Percentiles rank a stretch among this genome's conserved stretches.
These are phyloP conservation scores for Hibiscus mutabilis DNA, from an alignment of 345 rosid genomes.

Conservation along the genomic window DNA sequence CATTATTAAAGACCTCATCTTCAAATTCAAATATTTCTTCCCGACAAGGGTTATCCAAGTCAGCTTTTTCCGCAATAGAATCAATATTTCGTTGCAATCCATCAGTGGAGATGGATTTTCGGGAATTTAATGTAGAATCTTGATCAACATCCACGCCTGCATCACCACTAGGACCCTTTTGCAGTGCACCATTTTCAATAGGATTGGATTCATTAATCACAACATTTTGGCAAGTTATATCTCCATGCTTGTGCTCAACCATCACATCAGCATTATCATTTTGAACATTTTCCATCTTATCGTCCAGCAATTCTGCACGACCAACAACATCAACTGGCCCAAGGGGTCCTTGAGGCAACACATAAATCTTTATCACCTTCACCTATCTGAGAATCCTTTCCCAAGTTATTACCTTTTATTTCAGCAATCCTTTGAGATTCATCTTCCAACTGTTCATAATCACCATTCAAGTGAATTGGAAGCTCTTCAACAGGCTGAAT, in stretches of 20 bases:
- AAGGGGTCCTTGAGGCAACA: slow-evolving; percentile 13
- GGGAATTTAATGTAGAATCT: background rate
- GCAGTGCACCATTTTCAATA: slow-evolving; percentile 14
- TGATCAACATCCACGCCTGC: background rate
- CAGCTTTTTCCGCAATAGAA: background rate
- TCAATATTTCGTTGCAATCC: background rate
- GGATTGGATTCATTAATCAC: slow-evolving; percentile 16
- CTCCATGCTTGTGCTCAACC: background rate
- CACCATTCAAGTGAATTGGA: slow-evolving; percentile 8
- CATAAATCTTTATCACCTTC: slow-evolving; percentile 15
- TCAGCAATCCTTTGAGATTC: slow-evolving; percentile 9
- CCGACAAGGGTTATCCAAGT: slow-evolving; percentile 10
- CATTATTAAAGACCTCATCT: slow-evolving; percentile 25
- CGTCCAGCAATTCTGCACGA: slow-evolving; percentile 12
- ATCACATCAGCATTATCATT: slow-evolving; percentile 9
- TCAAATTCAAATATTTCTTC: slow-evolving; percentile 25
- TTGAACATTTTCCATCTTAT: slow-evolving; percentile 7
- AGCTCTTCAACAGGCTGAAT: slow-evolving; percentile 4
- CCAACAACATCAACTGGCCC: slow-evolving; percentile 12
- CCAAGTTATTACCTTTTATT: slow-evolving; percentile 9
- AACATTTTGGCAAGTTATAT: background rate
- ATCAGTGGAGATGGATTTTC: slow-evolving; percentile 5
- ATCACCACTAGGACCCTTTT: background rate
- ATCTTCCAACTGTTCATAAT: background rate
- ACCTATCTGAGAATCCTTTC: slow-evolving; percentile 14